Evolutionary conservation across 2,329 filamentous ascomycete genomes (phyloP), one percentile per base, ranked within the genome.

Genomic region (Neopestalotiopsis sp.): DNA sequence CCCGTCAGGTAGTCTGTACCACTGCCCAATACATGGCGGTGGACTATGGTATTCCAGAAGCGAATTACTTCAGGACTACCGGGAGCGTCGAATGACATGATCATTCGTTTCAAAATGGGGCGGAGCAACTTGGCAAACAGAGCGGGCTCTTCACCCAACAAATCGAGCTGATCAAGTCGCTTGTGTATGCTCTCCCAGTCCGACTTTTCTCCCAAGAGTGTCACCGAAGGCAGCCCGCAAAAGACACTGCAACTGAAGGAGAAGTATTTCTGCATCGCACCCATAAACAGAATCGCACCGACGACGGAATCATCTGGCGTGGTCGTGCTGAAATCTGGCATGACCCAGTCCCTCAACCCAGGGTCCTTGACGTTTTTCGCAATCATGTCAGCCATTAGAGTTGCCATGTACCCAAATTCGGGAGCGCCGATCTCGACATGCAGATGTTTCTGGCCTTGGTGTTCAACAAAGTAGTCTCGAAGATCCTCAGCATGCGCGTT

Each of bases 161-260:
- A 67, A 0, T 71, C 58, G 0, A 86, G 71, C 66, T 79, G 80
- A 10, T 84, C 78, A 4, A 85, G 49, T 2, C 78, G 77, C 0
- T 20, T 6, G 4, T 77, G 69, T 0, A 82, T 75, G 2, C 71
- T 38, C 28, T 77, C 72, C 81, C 84, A 89, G 74, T 89, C 86
- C 1, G 69, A 68, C 13, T 78, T 73, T 52, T 84, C 79, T 2
- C 87, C 86, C 0, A 85, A 78, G 1, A 89, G 75, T 0, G 86
- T 88, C 0, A 88, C 84, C 0, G 81, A 82, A 0, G 87, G 87
- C 2, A 89, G 77, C 0, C 86, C 86, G 70, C 86, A 89, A 81
- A 84, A 9, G 34, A 7, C 34, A 38, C 34, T 7, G 34, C 6
- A 38, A 7, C 6, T 1, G 1, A 10, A 3, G 0, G 61, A 67